Evolutionary conservation across 352 stramenopile genomes (phyloP), one percentile per base, ranked within the genome.

Genomic region (Globisporangium takayamanum): DNA sequence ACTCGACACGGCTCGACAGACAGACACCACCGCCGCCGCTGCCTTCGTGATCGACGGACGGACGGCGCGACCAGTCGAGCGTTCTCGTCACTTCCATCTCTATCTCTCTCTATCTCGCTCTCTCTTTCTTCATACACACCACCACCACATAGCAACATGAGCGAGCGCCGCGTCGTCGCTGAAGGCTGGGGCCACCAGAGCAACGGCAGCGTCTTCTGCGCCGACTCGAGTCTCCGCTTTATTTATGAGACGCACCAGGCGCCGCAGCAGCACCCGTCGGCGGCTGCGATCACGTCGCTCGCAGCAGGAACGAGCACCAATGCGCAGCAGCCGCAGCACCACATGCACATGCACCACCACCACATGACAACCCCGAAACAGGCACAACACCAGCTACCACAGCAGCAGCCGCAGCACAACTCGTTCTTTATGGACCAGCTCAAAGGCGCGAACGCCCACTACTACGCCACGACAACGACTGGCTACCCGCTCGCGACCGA

Each of bases 191-290:
- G 79, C 44, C 55, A 71, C 5, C 70, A 79, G 59, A 58, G 62
- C 30, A 71, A 71, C 5, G 76, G 81, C 33, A 86, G 67, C 64
- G 81, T 92, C 60, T 92, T 92, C 69, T 92, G 81, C 67, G 81
- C 79, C 53, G 81, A 92, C 56, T 92, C 81, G 59, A 88, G 79
- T 70, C 74, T 92, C 45, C 81, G 80, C 18, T 89, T 80, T 62
- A 85, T 92, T 57, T 92, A 92, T 67, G 79, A 92, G 65, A 73
- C 62, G 55, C 63, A 76, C 33, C 60, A 60, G 63, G 55, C 50
- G 33, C 57, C 44, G 45, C 61, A 69, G 36, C 59, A 50, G 37
- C 44, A 51, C 28, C 33, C 60, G 25, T 39, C 61, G 18, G 62
- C 65, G 1, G 57, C 64, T n/a, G 65, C 68, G 28, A 70, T 76